These are phyloP conservation scores for Curvularia lunata DNA, from an alignment of 2,329 filamentous ascomycete species.

Conservation along the genomic window DNA sequence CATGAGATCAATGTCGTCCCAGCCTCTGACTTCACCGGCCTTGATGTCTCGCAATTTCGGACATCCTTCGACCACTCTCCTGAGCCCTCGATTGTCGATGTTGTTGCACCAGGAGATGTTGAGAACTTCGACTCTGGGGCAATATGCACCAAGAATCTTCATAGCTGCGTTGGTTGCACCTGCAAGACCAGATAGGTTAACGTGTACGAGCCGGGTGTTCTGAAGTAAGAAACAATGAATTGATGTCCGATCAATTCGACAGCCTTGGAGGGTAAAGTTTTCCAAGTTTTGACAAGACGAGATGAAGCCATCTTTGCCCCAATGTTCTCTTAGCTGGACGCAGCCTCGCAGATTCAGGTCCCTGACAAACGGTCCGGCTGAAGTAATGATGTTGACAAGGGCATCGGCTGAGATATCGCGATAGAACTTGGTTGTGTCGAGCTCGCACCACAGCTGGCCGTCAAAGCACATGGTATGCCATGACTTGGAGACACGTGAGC, in stretches of 20 bases:
- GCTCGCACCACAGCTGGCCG: slow-evolving; percentile 86
- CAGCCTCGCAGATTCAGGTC: slow-evolving; percentile 91
- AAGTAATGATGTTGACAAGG: slow-evolving; percentile 81
- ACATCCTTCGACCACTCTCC: slow-evolving; percentile 74
- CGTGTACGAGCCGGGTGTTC: slow-evolving; percentile 78
- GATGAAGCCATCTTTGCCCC: slow-evolving; percentile 77
- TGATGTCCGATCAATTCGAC: slow-evolving; percentile 78
- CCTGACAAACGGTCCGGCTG: slow-evolving; percentile 87
- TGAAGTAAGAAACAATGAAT: slow-evolving; percentile 80
- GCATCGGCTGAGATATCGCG: slow-evolving; percentile 82
- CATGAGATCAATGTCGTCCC: slow-evolving; percentile 76
- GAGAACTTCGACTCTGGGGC: slow-evolving; percentile 79
- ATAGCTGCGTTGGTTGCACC: slow-evolving; percentile 84
- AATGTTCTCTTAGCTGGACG: slow-evolving; percentile 83
- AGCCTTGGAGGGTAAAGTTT: slow-evolving; percentile 87
- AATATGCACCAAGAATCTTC: slow-evolving; percentile 82
- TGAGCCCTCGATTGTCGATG: slow-evolving; percentile 78
- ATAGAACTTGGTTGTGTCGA: slow-evolving; percentile 87
- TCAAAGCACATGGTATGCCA: slow-evolving; percentile 90
- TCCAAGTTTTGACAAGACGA: slow-evolving; percentile 85
- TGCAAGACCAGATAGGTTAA: slow-evolving; percentile 84
- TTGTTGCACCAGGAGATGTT: slow-evolving; percentile 94
- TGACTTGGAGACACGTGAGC: slow-evolving; percentile 75
- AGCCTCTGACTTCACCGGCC: slow-evolving; percentile 80
- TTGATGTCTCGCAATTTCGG: slow-evolving; percentile 77